Percentiles rank a stretch among this genome's conserved stretches.
phyloP scores from a whole-genome alignment of 2,329 filamentous ascomycete species.

The Claviceps spartinae region DNA sequence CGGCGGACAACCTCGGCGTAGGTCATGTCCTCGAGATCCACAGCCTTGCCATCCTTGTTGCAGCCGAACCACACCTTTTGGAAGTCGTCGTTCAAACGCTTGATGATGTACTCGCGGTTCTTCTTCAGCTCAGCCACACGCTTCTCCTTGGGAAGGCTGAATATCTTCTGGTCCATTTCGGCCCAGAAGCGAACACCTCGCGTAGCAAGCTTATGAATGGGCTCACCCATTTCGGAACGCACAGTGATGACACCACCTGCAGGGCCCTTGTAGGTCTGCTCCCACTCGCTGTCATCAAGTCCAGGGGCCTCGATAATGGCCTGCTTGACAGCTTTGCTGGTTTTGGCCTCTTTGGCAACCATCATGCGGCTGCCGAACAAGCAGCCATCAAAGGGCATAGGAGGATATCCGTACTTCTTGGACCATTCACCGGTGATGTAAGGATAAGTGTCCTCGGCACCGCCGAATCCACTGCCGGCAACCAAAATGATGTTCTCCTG shows the following conservation, averaged over 20 bases:
- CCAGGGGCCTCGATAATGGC: conserved; percentile 79
- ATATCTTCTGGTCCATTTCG: conserved; percentile 98
- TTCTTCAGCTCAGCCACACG: conserved; percentile 78
- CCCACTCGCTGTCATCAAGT: conserved; percentile 72
- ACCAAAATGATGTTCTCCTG: conserved; percentile 79
- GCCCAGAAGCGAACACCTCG: conserved; percentile 94
- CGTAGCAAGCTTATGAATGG: conserved; percentile 96
- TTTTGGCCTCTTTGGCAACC: conserved; percentile 86
- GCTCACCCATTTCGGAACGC: conserved; percentile 97
- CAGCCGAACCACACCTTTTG: conserved; percentile 94
- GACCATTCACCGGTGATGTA: conserved; percentile 87
- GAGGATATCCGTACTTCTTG: conserved; percentile 70
- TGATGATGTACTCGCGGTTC: conserved; percentile 80
- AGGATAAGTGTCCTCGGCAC: conserved; percentile 79
- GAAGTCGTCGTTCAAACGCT: conserved; percentile 91
- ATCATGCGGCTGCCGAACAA: conserved; percentile 89
- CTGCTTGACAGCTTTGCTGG: conserved; percentile 75
- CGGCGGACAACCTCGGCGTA: conserved; percentile 78
- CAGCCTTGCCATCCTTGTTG: conserved; percentile 65
- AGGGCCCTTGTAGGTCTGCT: conserved; percentile 82
- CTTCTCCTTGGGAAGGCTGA: conserved; percentile 90
- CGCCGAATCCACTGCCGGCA: conserved; percentile 84
- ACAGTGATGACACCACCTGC: conserved; percentile 94
- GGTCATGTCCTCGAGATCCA: conserved; percentile 91
- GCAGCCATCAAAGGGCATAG: conserved; percentile 90